Base-by-base conservation (phyloP, 495 filamentous ascomycete genomes). In the Daldinia decipiens region DNA sequence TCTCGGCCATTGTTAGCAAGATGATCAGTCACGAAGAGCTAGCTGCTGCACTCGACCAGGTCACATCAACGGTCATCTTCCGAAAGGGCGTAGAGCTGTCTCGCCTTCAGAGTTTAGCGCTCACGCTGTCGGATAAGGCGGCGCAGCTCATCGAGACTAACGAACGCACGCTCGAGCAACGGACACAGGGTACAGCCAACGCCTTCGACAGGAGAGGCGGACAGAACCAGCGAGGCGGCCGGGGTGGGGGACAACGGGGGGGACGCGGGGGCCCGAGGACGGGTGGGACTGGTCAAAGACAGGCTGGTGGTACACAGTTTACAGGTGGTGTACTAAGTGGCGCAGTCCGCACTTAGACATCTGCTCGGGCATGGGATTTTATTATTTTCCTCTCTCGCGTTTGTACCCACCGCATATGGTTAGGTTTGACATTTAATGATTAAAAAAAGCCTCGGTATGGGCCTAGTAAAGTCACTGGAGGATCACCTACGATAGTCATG, bases 21-120 rank as follows among this genome's bases (percentile, higher is more conserved):
- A 99, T 99, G 95, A 98, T 98, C 80, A 97, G 93, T 65, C 95
- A 99, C 83, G 95, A 99, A 79, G 95, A 99, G 75, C 88, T 99
- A 43, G 92, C 91, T 29, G 95, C 95, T 59, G 96, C 95, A 34
- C 87, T 99, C 40, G 95, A 99, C 85, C 95, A 98, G 81, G 96
- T 99, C 82, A 97, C 95, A 79, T 89, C 91, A 65, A 95, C 93
- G 39, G 94, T 99, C 80, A 93, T 98, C 82, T 99, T 99, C 92
- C 90, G 96, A 80, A 98, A 98, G 90, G 95, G 95, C 54, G 95
- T 99, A 60, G 96, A 99, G 85, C 87, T 99, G 54, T 97, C 93
- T 67, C 88, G 95, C 70, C 88, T 99, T 58, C 95, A 99, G 83
- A 97, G 92, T 82, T 84, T 98, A 78, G 93, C 97, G 62, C 87